Percentiles rank a stretch among this genome's conserved stretches.
Evolutionary conservation across 139 green algal species (phyloP).

Genomic region (Closterium sp.): DNA sequence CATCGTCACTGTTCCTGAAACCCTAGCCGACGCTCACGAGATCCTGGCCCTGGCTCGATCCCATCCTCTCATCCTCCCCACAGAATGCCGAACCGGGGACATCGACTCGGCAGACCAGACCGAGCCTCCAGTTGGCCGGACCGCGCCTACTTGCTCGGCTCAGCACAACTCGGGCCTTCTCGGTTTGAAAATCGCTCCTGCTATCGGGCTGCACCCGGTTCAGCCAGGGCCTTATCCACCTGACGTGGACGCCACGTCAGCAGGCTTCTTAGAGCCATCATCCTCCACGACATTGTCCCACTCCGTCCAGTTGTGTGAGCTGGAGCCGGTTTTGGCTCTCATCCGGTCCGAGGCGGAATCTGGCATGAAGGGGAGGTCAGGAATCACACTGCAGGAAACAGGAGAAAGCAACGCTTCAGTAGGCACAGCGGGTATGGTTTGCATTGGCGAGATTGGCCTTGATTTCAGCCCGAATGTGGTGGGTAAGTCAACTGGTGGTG

Average conservation of each 20-base stretch:
- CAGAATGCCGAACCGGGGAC: not conserved
- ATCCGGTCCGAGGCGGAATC: not conserved
- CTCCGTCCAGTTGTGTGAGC: not conserved
- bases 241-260: not conserved
- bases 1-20: not conserved
- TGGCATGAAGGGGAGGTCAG: not conserved
- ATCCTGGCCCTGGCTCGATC: not conserved
- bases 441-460: not conserved
- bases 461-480: not conserved
- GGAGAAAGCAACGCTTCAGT: not conserved
- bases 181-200: not conserved
- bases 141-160: too few species aligned
- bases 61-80: not conserved
- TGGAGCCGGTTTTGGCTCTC: not conserved
- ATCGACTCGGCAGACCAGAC: not conserved
- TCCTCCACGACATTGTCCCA: not conserved
- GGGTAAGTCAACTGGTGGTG: not conserved
- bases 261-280: not conserved
- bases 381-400: not conserved
- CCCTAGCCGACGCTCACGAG: not conserved
- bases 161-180: not conserved
- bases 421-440: not conserved
- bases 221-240: not conserved
- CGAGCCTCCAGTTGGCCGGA: not conserved
- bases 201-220: not conserved